Conservation (phyloP, 305 asterid genomes). For the Plantago lanceolata region DNA sequence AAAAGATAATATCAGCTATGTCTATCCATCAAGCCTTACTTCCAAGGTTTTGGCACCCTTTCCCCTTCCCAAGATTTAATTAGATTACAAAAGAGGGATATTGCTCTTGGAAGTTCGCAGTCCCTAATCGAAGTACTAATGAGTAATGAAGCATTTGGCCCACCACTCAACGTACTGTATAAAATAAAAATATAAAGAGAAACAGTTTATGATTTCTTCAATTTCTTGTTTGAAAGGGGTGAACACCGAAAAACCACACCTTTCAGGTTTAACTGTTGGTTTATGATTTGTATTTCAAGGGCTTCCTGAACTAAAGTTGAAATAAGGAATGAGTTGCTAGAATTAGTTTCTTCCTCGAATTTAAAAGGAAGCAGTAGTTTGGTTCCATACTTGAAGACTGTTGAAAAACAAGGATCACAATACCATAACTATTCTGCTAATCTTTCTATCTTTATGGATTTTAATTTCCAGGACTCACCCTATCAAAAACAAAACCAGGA, state of each 20-base stretch:
- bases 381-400: background rate
- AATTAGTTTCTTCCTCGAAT: slow-evolving; percentile 4
- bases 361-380: background rate
- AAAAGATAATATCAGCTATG: background rate
- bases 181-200: background rate
- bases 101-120: background rate
- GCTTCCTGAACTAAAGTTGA: slow-evolving; percentile 7
- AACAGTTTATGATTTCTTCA: background rate
- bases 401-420: slow-evolving; percentile 11
- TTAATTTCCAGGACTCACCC: slow-evolving; percentile 49
- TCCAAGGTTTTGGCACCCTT: background rate
- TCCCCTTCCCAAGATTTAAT: background rate
- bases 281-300: slow-evolving; percentile 1
- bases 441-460: slow-evolving; percentile 1
- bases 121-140: background rate
- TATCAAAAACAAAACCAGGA: slow-evolving; percentile 92
- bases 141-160: background rate
- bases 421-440: slow-evolving; percentile 11
- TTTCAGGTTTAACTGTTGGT: background rate
- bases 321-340: slow-evolving; percentile 5
- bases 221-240: background rate
- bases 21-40: background rate
- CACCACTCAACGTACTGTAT: background rate
- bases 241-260: background rate
- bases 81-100: background rate